phyloP scores from a whole-genome alignment of 73 alveolate species.

The Tetrahymena thermophila region DNA sequence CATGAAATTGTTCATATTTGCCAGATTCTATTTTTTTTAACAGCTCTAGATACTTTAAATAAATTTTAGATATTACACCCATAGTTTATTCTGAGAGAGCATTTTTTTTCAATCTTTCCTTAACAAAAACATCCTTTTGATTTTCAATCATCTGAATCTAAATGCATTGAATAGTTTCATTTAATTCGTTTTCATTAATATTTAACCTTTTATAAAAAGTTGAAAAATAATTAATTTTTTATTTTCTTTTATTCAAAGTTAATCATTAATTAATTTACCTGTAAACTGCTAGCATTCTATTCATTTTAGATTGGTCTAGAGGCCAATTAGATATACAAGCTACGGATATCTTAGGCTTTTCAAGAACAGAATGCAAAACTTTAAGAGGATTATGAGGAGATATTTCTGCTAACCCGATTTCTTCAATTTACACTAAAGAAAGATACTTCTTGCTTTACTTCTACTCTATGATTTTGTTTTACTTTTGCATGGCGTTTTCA shows the following conservation, averaged over 20 bases:
- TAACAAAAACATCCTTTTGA: not conserved
- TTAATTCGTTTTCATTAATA: not conserved
- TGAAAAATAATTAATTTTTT: not conserved
- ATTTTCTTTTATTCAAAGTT: no score
- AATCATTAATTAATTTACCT: not conserved
- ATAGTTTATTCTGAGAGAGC: not conserved
- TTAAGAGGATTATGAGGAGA: slow-evolving; percentile 55
- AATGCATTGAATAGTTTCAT: not conserved
- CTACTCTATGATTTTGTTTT: slow-evolving; percentile 3
- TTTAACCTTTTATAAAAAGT: not conserved
- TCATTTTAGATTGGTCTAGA: slow-evolving; percentile 57
- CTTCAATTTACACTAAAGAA: slow-evolving; percentile 47
- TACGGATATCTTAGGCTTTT: slow-evolving; percentile 41
- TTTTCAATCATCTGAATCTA: not conserved
- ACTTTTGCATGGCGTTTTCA: slow-evolving; percentile 41
- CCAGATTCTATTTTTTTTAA: not conserved
- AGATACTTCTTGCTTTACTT: slow-evolving; percentile 25
- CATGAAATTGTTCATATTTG: not conserved
- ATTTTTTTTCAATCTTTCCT: not conserved
- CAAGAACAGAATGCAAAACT: slow-evolving; percentile 51
- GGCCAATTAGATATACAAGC: slow-evolving; percentile 62
- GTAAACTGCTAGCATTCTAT: slow-evolving; percentile 19
- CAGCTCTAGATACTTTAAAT: not conserved
- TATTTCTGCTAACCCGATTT: slow-evolving; percentile 55
- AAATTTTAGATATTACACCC: not conserved